Conservation (phyloP, 768 basidiomycete species). For the Saitozyma sp. region DNA sequence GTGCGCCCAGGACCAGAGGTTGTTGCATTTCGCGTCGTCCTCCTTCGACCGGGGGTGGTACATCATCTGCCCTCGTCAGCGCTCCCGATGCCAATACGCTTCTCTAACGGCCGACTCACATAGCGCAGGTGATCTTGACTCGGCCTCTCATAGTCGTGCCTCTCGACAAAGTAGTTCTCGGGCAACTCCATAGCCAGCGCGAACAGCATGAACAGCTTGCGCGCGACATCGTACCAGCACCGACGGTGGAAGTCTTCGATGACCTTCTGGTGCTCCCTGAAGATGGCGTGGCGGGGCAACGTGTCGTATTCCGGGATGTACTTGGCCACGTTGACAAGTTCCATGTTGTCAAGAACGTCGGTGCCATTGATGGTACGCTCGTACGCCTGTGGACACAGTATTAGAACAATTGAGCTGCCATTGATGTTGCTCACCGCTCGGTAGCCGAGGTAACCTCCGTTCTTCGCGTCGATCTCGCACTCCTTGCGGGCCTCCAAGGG, state of each 20-base stretch:
- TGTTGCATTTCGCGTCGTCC: constrained; percentile 36
- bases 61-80: constrained; percentile 59
- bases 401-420: neutral
- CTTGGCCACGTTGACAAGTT: constrained; percentile 55
- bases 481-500: constrained; percentile 54
- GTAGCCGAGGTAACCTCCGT: constrained; percentile 54
- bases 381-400: constrained; percentile 8
- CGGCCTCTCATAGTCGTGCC: constrained; percentile 40
- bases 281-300: constrained; percentile 32
- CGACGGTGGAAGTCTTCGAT: constrained; percentile 50
- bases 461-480: constrained; percentile 48
- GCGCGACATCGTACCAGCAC: constrained; percentile 50
- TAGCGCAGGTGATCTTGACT: constrained; percentile 56
- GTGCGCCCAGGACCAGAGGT: constrained; percentile 38
- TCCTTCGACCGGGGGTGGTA: constrained; percentile 53
- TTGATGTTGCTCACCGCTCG: constrained; percentile 43
- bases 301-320: constrained; percentile 43
- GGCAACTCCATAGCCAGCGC: constrained; percentile 36
- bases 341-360: constrained; percentile 55
- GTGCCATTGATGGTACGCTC: constrained; percentile 51
- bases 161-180: constrained; percentile 39
- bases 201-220: constrained; percentile 50
- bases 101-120: neutral
- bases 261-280: constrained; percentile 46
- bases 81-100: neutral